Percentiles rank a stretch among this genome's conserved stretches.
These are phyloP conservation scores for Bothriochloa decipiens DNA, from an alignment of 176 grass and related monocot genomes.

Conservation along the genomic window DNA sequence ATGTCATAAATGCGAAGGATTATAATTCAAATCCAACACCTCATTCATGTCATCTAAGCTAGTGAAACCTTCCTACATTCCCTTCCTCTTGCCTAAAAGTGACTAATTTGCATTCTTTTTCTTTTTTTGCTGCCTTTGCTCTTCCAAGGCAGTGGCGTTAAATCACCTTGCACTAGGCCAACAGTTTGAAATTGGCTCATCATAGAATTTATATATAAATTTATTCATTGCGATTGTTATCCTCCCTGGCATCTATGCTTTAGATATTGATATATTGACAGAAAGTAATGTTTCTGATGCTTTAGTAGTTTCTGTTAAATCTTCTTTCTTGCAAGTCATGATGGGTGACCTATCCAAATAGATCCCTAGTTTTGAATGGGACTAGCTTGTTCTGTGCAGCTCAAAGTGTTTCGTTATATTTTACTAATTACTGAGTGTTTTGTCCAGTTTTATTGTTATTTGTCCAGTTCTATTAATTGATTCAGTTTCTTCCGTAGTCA, in stretches of 20 bases:
- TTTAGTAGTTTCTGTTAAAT: not conserved
- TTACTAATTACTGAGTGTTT: not conserved
- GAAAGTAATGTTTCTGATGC: not conserved
- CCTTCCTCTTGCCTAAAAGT: not conserved
- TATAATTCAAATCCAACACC: not conserved
- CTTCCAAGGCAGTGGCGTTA: not conserved
- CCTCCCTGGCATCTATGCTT: not conserved
- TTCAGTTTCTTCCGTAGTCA: not conserved
- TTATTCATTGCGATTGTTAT: not conserved
- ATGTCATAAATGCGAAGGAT: not conserved
- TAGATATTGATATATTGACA: slow-evolving; percentile 18
- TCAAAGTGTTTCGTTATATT: not conserved
- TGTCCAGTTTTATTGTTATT: slow-evolving; percentile 22
- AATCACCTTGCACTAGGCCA: not conserved
- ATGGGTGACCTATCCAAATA: not conserved
- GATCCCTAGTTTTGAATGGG: not conserved
- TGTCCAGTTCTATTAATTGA: not conserved
- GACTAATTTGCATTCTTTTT: not conserved
- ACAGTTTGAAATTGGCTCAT: not conserved
- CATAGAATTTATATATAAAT: not conserved
- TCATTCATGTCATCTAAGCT: not conserved
- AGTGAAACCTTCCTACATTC: not conserved
- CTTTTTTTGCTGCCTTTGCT: not conserved
- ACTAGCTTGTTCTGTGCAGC: not conserved
- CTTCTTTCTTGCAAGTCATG: slow-evolving; percentile 29